These are phyloP conservation scores for Mycena galopus DNA, from an alignment of 768 basidiomycete species.

Conservation along the genomic window DNA sequence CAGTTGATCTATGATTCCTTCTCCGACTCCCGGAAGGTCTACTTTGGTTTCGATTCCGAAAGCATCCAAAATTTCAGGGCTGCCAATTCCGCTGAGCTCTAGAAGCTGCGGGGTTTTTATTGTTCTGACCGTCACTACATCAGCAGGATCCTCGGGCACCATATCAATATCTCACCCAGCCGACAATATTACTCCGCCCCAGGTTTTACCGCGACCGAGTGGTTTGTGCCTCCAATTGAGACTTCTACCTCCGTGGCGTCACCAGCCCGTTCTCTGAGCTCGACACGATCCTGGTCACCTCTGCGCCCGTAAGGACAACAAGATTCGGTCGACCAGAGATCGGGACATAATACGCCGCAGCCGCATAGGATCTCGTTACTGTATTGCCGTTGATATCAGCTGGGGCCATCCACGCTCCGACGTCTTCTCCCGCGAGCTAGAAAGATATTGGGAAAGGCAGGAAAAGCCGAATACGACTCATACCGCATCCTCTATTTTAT, in stretches of 20 bases:
- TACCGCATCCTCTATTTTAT: conserved; percentile 23
- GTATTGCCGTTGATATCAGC: conserved; percentile 8
- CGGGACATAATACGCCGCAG: conserved; percentile 37
- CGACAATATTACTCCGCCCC: conserved; percentile 57
- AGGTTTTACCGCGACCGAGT: background rate
- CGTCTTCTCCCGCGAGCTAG: conserved; percentile 21
- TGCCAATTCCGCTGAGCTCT: conserved; percentile 64
- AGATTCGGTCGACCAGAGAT: conserved; percentile 43
- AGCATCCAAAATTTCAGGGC: conserved; percentile 45
- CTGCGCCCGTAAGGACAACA: conserved; percentile 40
- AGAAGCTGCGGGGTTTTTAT: conserved; percentile 62
- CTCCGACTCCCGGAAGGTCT: conserved; percentile 62
- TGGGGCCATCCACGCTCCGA: conserved; percentile 28
- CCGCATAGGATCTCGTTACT: conserved; percentile 17
- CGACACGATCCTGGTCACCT: conserved; percentile 4
- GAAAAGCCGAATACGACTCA: background rate
- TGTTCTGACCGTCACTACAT: conserved; percentile 45
- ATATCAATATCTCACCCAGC: conserved; percentile 43
- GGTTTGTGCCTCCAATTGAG: background rate
- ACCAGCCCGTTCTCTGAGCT: background rate
- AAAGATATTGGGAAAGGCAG: background rate
- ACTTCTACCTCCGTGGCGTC: conserved; percentile 10
- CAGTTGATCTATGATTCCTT: conserved; percentile 60
- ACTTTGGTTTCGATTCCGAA: conserved; percentile 48
- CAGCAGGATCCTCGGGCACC: background rate